phyloP scores from a whole-genome alignment of 208 protist genomes.

The Trypanosoma avium region DNA sequence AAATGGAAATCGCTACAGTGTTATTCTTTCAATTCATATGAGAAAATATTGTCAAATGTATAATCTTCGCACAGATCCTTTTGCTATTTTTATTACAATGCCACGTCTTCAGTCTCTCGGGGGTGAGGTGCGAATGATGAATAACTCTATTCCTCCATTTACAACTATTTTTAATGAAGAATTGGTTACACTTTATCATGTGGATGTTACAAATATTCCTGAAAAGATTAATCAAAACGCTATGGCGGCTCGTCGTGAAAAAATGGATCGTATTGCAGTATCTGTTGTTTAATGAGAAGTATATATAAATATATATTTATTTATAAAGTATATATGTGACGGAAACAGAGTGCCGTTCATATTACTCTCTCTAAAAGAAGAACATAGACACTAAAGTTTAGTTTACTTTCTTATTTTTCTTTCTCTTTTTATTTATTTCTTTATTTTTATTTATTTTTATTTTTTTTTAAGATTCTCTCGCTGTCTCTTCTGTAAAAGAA shows the following conservation, averaged over 20 bases:
- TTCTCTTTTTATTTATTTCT: neutral
- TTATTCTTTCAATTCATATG: slow-evolving; percentile 39
- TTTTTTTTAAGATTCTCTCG: slow-evolving; percentile 24
- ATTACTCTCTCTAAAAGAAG: neutral
- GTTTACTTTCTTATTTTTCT: neutral
- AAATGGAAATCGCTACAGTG: slow-evolving; percentile 39
- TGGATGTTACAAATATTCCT: slow-evolving; percentile 49
- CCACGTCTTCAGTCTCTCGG: slow-evolving; percentile 31
- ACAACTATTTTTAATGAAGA: slow-evolving; percentile 39
- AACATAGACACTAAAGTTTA: neutral
- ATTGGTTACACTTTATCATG: slow-evolving; percentile 58
- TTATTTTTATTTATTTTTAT: slow-evolving; percentile 9
- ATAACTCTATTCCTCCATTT: slow-evolving; percentile 36
- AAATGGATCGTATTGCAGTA: slow-evolving; percentile 10
- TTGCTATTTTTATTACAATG: slow-evolving; percentile 42
- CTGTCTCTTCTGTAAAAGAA: neutral
- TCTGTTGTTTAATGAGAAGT: neutral
- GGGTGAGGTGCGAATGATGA: slow-evolving; percentile 6
- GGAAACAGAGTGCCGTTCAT: slow-evolving; percentile 1
- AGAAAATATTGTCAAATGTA: slow-evolving; percentile 54
- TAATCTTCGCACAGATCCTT: slow-evolving; percentile 21
- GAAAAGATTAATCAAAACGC: slow-evolving; percentile 23
- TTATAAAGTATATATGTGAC: neutral
- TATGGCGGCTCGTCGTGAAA: neutral
- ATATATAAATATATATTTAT: neutral